These are phyloP conservation scores for Diaporthe australafricana DNA, from an alignment of 2,329 filamentous ascomycete genomes.

Conservation along the genomic window DNA sequence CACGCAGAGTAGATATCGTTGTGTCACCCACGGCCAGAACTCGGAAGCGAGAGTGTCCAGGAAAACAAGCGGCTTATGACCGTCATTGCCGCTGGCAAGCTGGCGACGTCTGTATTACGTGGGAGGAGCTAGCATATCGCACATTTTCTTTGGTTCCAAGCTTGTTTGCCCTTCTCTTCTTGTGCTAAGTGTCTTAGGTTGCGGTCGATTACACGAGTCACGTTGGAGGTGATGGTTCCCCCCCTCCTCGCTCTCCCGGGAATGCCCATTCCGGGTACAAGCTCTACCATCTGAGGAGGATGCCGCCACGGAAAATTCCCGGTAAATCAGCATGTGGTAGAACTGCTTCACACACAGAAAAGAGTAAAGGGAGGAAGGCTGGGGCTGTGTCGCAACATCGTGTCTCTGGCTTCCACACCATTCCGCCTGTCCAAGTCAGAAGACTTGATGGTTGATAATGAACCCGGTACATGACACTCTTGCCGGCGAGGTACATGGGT, in stretches of 20 bases:
- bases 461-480: slow-evolving; percentile 36
- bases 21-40: slow-evolving; percentile 15
- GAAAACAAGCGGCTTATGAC: slow-evolving; percentile 2
- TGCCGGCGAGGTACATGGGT: slow-evolving; percentile 8
- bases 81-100: slow-evolving; percentile 32
- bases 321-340: slow-evolving; percentile 36
- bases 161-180: slow-evolving; percentile 40
- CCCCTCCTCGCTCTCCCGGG: slow-evolving; percentile 39
- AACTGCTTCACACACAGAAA: not conserved
- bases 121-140: slow-evolving; percentile 23
- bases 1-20: slow-evolving; percentile 10
- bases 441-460: slow-evolving; percentile 30
- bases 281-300: not conserved
- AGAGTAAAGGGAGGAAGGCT: slow-evolving; percentile 16
- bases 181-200: slow-evolving; percentile 49
- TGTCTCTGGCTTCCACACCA: slow-evolving; percentile 43
- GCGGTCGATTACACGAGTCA: slow-evolving; percentile 43
- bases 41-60: slow-evolving; percentile 16
- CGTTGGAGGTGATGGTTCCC: slow-evolving; percentile 42
- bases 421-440: slow-evolving; percentile 43
- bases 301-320: slow-evolving; percentile 37
- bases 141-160: slow-evolving; percentile 25
- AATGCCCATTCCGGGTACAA: slow-evolving; percentile 39
- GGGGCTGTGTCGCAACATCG: slow-evolving; percentile 31
- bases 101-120: slow-evolving; percentile 29